Evolutionary conservation across 148 eudicot species (phyloP).

Genomic region (Polygonum aviculare): DNA sequence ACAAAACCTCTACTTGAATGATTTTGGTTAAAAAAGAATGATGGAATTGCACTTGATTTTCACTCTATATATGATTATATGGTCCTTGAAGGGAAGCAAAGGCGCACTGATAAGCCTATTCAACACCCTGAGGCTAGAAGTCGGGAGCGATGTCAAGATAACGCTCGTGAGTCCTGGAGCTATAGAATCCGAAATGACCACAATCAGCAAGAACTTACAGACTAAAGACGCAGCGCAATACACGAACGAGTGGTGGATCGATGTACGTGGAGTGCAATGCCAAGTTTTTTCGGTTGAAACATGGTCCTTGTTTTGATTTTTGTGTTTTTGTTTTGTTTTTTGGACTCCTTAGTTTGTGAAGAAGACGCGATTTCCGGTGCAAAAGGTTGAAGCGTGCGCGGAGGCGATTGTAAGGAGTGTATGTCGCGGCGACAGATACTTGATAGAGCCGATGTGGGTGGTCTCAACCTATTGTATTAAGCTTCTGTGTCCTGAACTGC

Average conservation of each 20-base stretch:
- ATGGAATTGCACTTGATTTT: background rate
- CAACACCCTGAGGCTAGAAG: constrained; percentile 51
- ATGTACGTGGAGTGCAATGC: background rate
- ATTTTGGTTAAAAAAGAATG: too few species aligned
- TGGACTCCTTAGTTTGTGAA: background rate
- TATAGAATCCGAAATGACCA: constrained; percentile 45
- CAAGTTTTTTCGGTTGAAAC: background rate
- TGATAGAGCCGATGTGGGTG: background rate
- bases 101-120: constrained; percentile 19
- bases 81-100: background rate
- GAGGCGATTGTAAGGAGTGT: background rate
- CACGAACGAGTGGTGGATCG: background rate
- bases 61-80: too few species aligned
- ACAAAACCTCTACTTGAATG: background rate
- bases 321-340: background rate
- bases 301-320: background rate
- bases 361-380: background rate
- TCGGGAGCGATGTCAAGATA: constrained; percentile 36
- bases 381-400: background rate
- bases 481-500: background rate
- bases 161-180: constrained; percentile 58
- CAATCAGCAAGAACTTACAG: background rate
- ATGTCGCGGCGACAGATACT: background rate
- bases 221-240: too few species aligned
- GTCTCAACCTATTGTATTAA: background rate